Evolutionary conservation across 805 yeast species (phyloP).

Genomic region (Kodamaea kaohsiungensis): DNA sequence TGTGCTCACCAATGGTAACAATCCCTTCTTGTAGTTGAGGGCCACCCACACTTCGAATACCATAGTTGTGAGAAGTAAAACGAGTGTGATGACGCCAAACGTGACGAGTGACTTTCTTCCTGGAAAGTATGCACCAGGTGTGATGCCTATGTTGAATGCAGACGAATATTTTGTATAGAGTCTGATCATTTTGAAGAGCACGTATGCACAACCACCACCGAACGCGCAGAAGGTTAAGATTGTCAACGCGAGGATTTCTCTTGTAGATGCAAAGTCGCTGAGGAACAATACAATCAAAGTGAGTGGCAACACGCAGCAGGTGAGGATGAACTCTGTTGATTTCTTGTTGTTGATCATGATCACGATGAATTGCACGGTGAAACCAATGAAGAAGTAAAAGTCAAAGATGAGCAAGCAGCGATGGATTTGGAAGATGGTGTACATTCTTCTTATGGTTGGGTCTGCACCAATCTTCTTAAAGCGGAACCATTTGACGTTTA

Average conservation of each 20-base stretch:
- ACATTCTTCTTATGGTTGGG: constrained; percentile 37
- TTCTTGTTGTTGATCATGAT: constrained; percentile 38
- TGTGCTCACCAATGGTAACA: constrained; percentile 19
- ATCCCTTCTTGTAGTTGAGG: constrained; percentile 16
- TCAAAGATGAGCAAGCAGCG: constrained; percentile 39
- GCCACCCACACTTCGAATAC: constrained; percentile 17
- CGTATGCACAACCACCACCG: constrained; percentile 44
- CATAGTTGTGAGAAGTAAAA: constrained; percentile 38
- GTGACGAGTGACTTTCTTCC: constrained; percentile 46
- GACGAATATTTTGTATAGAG: constrained; percentile 45
- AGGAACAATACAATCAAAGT: constrained; percentile 39
- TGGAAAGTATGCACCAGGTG: constrained; percentile 41
- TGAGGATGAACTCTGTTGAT: constrained; percentile 47
- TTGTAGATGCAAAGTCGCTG: constrained; percentile 36
- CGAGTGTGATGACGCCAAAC: constrained; percentile 45
- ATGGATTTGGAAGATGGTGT: constrained; percentile 41
- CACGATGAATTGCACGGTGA: constrained; percentile 50
- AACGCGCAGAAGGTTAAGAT: constrained; percentile 29
- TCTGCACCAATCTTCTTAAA: constrained; percentile 52
- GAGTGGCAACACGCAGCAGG: constrained; percentile 46
- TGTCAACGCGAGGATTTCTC: constrained; percentile 33
- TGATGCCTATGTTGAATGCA: constrained; percentile 27
- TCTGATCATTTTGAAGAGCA: constrained; percentile 47
- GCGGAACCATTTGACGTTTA: constrained; percentile 47
- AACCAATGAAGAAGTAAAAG: constrained; percentile 50